A percentile compares a stretch with the other conserved stretches of the same genome.
Evolutionary conservation across 495 filamentous ascomycete genomes (phyloP).

Genomic region (Aspergillus panamensis): DNA sequence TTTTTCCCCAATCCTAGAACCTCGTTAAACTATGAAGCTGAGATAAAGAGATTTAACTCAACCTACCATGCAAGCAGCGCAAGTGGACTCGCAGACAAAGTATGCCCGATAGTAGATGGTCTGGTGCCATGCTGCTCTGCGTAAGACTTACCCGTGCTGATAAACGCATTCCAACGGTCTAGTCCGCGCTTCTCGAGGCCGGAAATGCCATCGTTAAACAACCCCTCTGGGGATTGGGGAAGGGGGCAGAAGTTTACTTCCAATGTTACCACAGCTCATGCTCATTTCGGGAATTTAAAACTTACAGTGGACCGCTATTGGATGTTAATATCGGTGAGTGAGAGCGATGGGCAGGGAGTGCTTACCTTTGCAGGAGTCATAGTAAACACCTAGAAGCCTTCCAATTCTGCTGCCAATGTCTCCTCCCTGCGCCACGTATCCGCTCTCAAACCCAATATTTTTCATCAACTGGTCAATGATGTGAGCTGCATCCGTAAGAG

Average conservation of each 20-base stretch:
- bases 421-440: conserved; percentile 65
- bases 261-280: too few species aligned
- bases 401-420: conserved; percentile 59
- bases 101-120: conserved; percentile 59
- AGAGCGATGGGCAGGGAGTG: neutral
- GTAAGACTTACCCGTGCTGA: conserved; percentile 47
- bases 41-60: neutral
- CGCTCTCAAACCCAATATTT: conserved; percentile 53
- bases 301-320: conserved; percentile 36
- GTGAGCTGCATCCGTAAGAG: conserved; percentile 36
- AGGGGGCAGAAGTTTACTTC: conserved; percentile 41
- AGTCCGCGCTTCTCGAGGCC: conserved; percentile 35
- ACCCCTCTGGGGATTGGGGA: conserved; percentile 50
- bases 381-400: conserved; percentile 37
- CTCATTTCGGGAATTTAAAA: neutral
- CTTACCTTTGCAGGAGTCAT: conserved; percentile 46
- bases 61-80: conserved; percentile 62
- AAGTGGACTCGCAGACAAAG: conserved; percentile 54
- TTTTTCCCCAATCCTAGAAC: conserved; percentile 61
- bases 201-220: conserved; percentile 48
- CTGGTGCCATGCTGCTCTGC: conserved; percentile 55
- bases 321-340: neutral
- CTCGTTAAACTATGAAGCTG: conserved; percentile 6
- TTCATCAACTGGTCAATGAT: conserved; percentile 58
- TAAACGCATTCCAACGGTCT: conserved; percentile 33